Conservation (phyloP, 139 green algal species). For the Picochlorum costavermella region DNA sequence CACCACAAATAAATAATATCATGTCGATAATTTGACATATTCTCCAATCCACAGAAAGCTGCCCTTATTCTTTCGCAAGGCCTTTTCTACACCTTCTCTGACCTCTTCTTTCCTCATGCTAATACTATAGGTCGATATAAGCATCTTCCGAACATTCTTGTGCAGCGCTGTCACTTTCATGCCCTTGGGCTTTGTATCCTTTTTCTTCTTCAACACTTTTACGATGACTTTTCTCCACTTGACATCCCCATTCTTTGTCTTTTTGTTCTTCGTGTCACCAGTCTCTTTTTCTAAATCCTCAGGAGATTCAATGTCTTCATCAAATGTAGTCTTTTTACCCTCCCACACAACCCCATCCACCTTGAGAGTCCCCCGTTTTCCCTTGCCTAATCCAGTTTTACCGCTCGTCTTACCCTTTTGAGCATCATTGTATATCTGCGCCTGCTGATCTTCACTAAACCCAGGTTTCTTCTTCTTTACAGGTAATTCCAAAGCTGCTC, state of each 20-base stretch:
- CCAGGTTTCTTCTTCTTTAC: conserved; percentile 13
- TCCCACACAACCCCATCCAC: conserved; percentile 56
- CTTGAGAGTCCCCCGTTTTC: conserved; percentile 22
- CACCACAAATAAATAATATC: too few relatives aligned
- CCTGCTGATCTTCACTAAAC: conserved; percentile 61
- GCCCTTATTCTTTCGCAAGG: too few relatives aligned
- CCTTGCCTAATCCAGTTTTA: conserved; percentile 39
- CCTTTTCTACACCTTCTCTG: not conserved
- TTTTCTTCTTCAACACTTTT: conserved; percentile 11
- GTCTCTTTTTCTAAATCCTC: not conserved
- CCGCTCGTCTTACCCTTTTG: conserved; percentile 32
- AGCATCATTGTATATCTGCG: conserved; percentile 30
- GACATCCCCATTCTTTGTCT: conserved; percentile 8
- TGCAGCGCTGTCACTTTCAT: conserved; percentile 11
- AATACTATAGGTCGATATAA: conserved; percentile 5
- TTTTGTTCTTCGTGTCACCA: not conserved
- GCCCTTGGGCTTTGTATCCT: conserved; percentile 25
- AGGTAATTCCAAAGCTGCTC: conserved; percentile 32
- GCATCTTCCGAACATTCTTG: conserved; percentile 4
- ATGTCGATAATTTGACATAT: too few relatives aligned
- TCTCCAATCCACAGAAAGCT: too few relatives aligned
- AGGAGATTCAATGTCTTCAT: conserved; percentile 29
- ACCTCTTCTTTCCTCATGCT: conserved; percentile 11
- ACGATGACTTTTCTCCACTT: conserved; percentile 40
- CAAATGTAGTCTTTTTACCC: conserved; percentile 61